These are phyloP conservation scores for Fusarium sulawesiense DNA, from an alignment of 2,329 filamentous ascomycete species.

Conservation along the genomic window DNA sequence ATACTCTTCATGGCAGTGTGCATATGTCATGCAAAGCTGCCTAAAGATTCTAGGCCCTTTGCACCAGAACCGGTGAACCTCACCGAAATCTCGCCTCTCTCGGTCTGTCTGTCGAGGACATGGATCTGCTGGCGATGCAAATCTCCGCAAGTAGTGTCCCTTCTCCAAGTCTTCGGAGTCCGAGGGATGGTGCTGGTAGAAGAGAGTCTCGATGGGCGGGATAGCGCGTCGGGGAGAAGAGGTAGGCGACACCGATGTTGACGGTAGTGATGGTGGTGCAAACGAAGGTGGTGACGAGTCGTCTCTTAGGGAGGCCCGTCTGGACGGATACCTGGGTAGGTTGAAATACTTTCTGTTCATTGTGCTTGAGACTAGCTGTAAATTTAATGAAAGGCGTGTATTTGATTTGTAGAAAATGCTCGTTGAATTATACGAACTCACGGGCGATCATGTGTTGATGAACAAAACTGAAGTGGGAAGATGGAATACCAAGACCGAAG, in stretches of 20 bases:
- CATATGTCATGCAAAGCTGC: not conserved
- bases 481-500: not conserved
- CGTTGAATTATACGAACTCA: not conserved
- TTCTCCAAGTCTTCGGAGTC: not conserved
- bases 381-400: not conserved
- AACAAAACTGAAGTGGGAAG: not conserved
- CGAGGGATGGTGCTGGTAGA: too few species aligned
- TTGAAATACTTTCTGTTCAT: not conserved
- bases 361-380: not conserved
- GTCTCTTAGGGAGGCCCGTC: not conserved
- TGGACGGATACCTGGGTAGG: not conserved
- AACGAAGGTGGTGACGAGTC: not conserved
- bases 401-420: not conserved
- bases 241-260: not conserved
- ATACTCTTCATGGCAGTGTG: not conserved
- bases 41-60: not conserved
- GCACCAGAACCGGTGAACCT: not conserved
- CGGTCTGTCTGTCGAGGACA: not conserved
- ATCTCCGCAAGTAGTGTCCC: not conserved
- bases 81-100: fast-evolving
- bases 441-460: not conserved
- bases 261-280: not conserved
- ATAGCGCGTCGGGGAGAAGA: not conserved
- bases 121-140: not conserved
- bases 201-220: not conserved